Evolutionary conservation across 129 eudicot species (phyloP).

Genomic region (Kitagawia praeruptora): DNA sequence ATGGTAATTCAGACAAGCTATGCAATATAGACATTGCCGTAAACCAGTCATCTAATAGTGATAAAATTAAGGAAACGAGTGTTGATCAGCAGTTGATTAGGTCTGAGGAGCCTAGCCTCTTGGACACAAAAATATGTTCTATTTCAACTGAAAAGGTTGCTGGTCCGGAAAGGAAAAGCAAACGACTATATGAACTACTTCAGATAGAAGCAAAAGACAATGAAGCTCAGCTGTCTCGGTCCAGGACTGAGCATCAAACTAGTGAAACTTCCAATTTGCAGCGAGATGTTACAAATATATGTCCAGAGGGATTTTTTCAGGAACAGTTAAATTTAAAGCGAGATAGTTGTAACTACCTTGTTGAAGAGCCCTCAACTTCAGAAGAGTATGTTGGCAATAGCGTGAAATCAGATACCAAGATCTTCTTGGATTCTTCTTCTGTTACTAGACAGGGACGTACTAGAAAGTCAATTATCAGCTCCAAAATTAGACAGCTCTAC

Average conservation of each 20-base stretch:
- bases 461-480: slow-evolving; percentile 7
- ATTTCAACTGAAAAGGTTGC: background rate
- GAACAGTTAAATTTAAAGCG: background rate
- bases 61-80: background rate
- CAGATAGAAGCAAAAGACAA: slow-evolving; percentile 14
- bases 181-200: slow-evolving; percentile 17
- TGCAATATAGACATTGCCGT: background rate
- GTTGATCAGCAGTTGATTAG: slow-evolving; percentile 8
- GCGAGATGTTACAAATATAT: background rate
- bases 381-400: background rate
- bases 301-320: background rate
- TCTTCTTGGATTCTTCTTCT: slow-evolving; percentile 3
- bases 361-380: slow-evolving; percentile 14
- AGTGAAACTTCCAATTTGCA: background rate
- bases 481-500: slow-evolving; percentile 9
- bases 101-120: slow-evolving; percentile 3
- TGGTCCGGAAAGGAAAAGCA: slow-evolving; percentile 6
- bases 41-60: background rate
- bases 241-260: background rate
- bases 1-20: background rate
- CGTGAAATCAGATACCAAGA: background rate
- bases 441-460: background rate
- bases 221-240: background rate
- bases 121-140: background rate
- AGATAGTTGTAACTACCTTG: slow-evolving; percentile 1